These are phyloP conservation scores for Babesia gibsoni DNA, from an alignment of 169 alveolate species.

Conservation along the genomic window DNA sequence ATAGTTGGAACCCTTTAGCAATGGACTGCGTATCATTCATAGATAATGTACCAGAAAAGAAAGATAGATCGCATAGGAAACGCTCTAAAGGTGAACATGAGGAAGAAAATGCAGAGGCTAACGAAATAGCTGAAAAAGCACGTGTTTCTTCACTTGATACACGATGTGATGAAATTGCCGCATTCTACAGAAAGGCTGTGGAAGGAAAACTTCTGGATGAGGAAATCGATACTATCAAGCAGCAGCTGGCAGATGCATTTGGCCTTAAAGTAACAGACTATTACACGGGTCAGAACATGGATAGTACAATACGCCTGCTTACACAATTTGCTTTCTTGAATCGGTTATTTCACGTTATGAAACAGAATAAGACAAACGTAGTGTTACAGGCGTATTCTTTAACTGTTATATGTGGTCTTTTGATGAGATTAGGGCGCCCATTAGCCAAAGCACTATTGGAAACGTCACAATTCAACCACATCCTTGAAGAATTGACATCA, in stretches of 20 bases:
- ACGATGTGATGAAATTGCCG: neutral
- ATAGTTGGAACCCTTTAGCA: constrained; percentile 35
- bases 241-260: neutral
- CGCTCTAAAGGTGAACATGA: neutral
- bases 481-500: neutral
- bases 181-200: neutral
- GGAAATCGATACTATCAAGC: constrained; percentile 6
- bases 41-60: neutral
- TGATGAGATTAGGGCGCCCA: constrained; percentile 21
- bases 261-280: constrained; percentile 1
- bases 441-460: constrained; percentile 26
- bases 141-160: neutral
- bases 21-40: neutral
- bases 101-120: neutral
- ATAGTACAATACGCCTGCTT: constrained; percentile 11
- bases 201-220: neutral
- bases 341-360: constrained; percentile 10
- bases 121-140: neutral
- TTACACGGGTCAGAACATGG: neutral
- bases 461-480: neutral
- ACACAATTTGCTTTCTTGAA: constrained; percentile 7
- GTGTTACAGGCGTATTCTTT: constrained; percentile 10
- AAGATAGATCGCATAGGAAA: neutral
- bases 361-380: neutral
- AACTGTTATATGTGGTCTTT: constrained; percentile 36